Base-by-base conservation (phyloP, 2,329 filamentous ascomycete species). In the Phaeosphaeria sp. region DNA sequence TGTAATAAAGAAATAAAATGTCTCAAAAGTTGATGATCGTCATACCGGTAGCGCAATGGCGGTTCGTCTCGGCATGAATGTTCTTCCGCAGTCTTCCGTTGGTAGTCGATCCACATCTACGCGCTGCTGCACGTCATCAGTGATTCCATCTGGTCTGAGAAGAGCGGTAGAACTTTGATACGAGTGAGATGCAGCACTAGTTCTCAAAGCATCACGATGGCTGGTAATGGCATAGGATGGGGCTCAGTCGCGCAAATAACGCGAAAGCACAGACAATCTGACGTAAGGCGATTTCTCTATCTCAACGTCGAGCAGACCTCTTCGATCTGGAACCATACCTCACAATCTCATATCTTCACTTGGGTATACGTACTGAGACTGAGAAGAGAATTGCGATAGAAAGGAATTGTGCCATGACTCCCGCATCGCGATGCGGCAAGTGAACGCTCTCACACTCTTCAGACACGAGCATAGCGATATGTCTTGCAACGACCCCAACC, bases 41-140 rank as follows among this genome's bases (percentile, higher is more conserved):
- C 40, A 52, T 51, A 24, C 39, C 44, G 39, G 45, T 52, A 52
- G 50, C 50, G 50, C 40, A 30, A 52, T 51, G 21, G n/a, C n/a
- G 49, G 49, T 20, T 42, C 48, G 48, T 36, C 40, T 52, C 27
- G 50, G 50, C 50, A 46, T 36, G 33, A 52, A 46, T 22, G 21
- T 44, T 22, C 18, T 30, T 52, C 50, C 50, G 50, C 50, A 42
- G 24, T 46, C 24, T 44, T 46, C 50, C 50, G 50, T 36, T 6
- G 25, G 30, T 36, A 15, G 9, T 15, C 43, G 42, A 40, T 11
- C 18, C 20, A 20, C 18, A 36, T 13, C 30, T 36, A 36, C 5
- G 11, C 6, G 15, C 20, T 22, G 44, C 44, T 49, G 46, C 25
- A 33, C 30, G 46, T 36, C 46, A 33, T 49, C 25, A 21, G 11